Conservation (phyloP, 2,329 filamentous ascomycete genomes). For the Lasiodiplodia citricola region DNA sequence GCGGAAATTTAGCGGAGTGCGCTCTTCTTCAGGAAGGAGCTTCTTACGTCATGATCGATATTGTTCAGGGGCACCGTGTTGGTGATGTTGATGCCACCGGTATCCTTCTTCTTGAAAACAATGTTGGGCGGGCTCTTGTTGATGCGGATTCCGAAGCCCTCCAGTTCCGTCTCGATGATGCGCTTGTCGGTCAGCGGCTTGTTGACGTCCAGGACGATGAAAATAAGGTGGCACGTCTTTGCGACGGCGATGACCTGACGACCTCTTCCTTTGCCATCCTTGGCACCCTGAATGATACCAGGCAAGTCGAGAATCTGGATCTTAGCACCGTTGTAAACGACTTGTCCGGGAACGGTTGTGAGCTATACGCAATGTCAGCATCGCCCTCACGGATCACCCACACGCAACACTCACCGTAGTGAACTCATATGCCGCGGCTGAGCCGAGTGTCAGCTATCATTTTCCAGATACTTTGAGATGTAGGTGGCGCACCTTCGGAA, state of each 20-base stretch:
- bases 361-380: slow-evolving; percentile 51
- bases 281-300: slow-evolving; percentile 98
- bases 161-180: slow-evolving; percentile 91
- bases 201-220: slow-evolving; percentile 98
- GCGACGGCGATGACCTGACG: slow-evolving; percentile 98
- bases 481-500: slow-evolving; percentile 67
- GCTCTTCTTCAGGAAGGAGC: background rate
- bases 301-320: slow-evolving; percentile 98
- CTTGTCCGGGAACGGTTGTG: slow-evolving; percentile 95
- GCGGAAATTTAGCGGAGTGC: slow-evolving; percentile 9
- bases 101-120: slow-evolving; percentile 99
- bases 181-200: slow-evolving; percentile 97
- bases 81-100: slow-evolving; percentile 95
- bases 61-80: slow-evolving; percentile 89
- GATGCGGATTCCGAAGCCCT: slow-evolving; percentile 96
- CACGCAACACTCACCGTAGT: slow-evolving; percentile 64
- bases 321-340: slow-evolving; percentile 94
- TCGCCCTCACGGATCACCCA: background rate
- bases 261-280: slow-evolving; percentile 96
- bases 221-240: slow-evolving; percentile 98
- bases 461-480: slow-evolving; percentile 28
- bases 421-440: slow-evolving; percentile 94
- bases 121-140: slow-evolving; percentile 98
- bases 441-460: slow-evolving; percentile 26
- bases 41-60: slow-evolving; percentile 76